Base-by-base conservation (phyloP, 345 rosid genomes). In the Citrus mangshanensis region DNA sequence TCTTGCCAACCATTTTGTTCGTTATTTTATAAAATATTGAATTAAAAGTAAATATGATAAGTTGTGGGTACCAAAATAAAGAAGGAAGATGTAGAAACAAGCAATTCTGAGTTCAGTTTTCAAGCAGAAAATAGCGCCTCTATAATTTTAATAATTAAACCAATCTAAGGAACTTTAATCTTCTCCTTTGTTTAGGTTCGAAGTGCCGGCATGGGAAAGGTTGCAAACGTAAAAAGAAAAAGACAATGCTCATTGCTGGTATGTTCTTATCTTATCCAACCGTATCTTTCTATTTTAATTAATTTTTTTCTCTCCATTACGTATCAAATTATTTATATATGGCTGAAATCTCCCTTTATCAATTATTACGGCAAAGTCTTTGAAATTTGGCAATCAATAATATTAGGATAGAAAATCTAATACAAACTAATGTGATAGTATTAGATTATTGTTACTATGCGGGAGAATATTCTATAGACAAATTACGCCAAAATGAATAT, bases 141-240 rank as follows among this genome's bases (percentile, higher is more conserved):
- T 49, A 25, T 25, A 25, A 3, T 18, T 42, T 42, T 42, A 21
- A 12, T 46, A 46, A 46, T 46, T 21, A 13, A 22, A 37, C 10
- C n/a, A 38, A 34, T 68, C 28, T 27, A 68, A 5, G 72, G 30
- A 24, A 69, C 16, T 5, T 30, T 54, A 32, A 13, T 42, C 27
- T 79, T 46, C 30, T 66, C 22, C 59, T 81, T 80, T 65, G 72
- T 69, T 77, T 64, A 90, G 93, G 85, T 76, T 73, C 72, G 40
- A 89, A 86, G 77, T 92, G 89, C 59, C 68, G 28, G n/a, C 87
- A 71, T 4, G 90, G 88, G 77, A 87, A 83, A 80, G 83, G 70
- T 32, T 91, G 94, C 90, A 83, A 84, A 67, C 76, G 74, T 46
- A 66, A 71, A 77, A 86, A 88, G 84, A 85, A 88, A 79, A 78